These are phyloP conservation scores for Sugiyamaella valdiviana DNA, from an alignment of 805 yeast genomes.

Conservation along the genomic window DNA sequence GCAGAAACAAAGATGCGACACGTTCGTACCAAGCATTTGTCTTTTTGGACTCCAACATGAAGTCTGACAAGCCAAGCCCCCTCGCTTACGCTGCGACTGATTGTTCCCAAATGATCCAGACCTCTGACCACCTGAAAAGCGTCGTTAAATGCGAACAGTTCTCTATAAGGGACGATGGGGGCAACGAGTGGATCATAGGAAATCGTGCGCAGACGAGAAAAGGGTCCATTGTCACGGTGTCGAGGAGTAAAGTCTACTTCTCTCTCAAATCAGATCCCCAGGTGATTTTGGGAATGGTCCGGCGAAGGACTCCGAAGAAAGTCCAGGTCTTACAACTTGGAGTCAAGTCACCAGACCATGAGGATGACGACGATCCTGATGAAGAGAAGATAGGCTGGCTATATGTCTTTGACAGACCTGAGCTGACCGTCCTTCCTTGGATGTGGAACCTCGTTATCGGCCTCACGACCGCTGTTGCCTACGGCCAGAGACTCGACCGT, in stretches of 20 bases:
- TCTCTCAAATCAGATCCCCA: not conserved
- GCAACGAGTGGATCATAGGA: slow-evolving; percentile 4
- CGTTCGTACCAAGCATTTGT: not conserved
- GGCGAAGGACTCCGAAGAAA: slow-evolving; percentile 13
- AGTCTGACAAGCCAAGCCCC: not conserved
- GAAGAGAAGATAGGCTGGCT: slow-evolving; percentile 22
- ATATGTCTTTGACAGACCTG: slow-evolving; percentile 12
- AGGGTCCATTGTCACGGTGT: not conserved
- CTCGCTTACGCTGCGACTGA: not conserved
- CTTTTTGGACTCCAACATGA: not conserved
- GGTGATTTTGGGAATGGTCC: slow-evolving; percentile 9
- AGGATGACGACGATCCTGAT: slow-evolving; percentile 19
- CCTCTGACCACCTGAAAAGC: not conserved
- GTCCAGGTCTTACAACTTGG: slow-evolving; percentile 11
- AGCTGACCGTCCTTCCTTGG: not conserved
- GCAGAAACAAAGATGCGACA: not conserved
- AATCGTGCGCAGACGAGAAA: not conserved
- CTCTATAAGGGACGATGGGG: not conserved
- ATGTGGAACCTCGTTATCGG: slow-evolving; percentile 16
- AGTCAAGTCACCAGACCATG: not conserved
- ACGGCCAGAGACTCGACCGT: slow-evolving; percentile 10
- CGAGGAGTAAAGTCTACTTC: not conserved
- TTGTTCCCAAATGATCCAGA: not conserved
- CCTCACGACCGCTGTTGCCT: slow-evolving; percentile 13
- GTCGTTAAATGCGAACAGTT: slow-evolving; percentile 1